A percentile compares a stretch with the other conserved stretches of the same genome.
phyloP scores from a whole-genome alignment of 352 stramenopile genomes.

The Pythium volutum region DNA sequence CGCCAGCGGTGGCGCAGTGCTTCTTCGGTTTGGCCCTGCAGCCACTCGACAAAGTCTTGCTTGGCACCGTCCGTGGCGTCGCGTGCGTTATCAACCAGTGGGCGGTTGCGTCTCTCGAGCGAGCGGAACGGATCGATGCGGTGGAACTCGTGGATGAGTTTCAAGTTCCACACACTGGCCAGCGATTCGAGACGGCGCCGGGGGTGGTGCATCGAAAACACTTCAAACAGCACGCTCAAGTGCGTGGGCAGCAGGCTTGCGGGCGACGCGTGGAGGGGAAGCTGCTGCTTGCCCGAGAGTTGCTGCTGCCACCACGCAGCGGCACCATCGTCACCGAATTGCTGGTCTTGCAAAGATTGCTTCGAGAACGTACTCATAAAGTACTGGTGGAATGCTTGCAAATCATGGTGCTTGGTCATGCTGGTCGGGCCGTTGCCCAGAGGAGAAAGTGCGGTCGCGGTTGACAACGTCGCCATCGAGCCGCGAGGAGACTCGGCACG shows the following conservation, averaged over 20 bases:
- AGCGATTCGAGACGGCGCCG: constrained; percentile 29
- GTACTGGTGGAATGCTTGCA: constrained; percentile 4
- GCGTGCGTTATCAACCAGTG: not conserved
- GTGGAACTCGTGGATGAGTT: constrained; percentile 34
- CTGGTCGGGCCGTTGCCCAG: not conserved
- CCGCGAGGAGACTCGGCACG: constrained; percentile 18
- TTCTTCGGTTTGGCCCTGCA: constrained; percentile 20
- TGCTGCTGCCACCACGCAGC: constrained; percentile 29
- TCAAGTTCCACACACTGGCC: constrained; percentile 41
- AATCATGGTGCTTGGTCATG: not conserved
- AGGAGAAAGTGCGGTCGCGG: not conserved
- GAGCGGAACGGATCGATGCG: constrained; percentile 17
- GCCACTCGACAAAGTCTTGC: constrained; percentile 24
- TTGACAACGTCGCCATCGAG: not conserved
- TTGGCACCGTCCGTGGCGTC: constrained; percentile 4
- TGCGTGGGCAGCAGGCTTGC: constrained; percentile 22
- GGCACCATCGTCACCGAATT: constrained; percentile 5
- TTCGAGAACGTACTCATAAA: not conserved
- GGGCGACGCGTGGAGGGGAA: constrained; percentile 19
- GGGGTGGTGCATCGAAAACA: constrained; percentile 52
- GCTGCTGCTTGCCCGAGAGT: constrained; percentile 26
- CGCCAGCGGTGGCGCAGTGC: constrained; percentile 21
- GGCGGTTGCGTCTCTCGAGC: not conserved
- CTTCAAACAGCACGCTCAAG: constrained; percentile 49
- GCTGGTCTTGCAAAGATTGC: too few relatives aligned